phyloP scores from a whole-genome alignment of 305 asterid genomes.

The Ilex paraguariensis region DNA sequence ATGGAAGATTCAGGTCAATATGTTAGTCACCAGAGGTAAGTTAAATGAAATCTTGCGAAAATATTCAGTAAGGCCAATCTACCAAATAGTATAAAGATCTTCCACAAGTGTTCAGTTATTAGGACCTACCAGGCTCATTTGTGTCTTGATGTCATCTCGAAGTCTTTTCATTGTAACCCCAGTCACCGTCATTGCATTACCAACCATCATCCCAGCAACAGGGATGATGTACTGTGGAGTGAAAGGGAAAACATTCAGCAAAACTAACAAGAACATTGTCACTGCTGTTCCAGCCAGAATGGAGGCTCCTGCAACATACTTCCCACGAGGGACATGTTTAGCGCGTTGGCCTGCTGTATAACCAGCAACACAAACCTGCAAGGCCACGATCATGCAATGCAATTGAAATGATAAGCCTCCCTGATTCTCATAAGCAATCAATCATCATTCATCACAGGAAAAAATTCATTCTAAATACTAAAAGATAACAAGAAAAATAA shows the following conservation, averaged over 20 bases:
- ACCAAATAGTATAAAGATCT: no score
- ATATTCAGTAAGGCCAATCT: constrained; percentile 5
- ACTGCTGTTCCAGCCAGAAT: constrained; percentile 68
- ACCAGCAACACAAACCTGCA: constrained; percentile 71
- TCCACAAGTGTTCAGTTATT: no score
- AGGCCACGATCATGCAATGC: neutral
- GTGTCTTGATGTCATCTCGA: no score
- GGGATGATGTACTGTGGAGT: constrained; percentile 88
- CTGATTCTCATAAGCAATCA: no score
- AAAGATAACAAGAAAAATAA: no score
- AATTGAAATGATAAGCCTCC: no score
- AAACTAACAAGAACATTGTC: constrained; percentile 36
- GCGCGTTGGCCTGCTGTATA: constrained; percentile 94
- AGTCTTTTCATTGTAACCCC: constrained; percentile 22
- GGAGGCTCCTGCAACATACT: constrained; percentile 61
- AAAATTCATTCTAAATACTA: no score
- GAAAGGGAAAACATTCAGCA: constrained; percentile 58
- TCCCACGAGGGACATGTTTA: constrained; percentile 28
- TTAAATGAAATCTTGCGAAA: no score
- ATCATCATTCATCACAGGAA: no score
- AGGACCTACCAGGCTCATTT: no score
- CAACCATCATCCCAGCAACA: constrained; percentile 92
- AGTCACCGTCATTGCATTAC: constrained; percentile 85
- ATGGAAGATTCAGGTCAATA: no score
- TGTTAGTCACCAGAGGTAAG: no score